A percentile compares a stretch with the other conserved stretches of the same genome.
phyloP scores from a whole-genome alignment of 225 moss, liverwort and hornwort species.

The Ulota crispa region DNA sequence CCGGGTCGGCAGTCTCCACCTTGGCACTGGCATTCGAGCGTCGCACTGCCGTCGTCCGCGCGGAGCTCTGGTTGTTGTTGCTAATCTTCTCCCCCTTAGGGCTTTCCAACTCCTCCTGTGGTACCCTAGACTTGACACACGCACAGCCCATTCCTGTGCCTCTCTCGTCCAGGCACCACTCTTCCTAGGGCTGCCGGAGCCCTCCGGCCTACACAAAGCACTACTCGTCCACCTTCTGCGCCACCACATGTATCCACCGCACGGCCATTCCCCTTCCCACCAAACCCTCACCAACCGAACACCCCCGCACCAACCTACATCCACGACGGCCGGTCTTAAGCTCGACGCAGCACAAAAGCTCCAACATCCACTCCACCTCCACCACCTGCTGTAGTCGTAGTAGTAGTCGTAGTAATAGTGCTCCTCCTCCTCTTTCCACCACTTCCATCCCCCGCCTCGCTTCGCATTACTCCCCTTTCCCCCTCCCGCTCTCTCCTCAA shows the following conservation, averaged over 20 bases:
- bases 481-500: not conserved
- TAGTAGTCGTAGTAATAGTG: not conserved
- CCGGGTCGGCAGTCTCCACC: constrained; percentile 76
- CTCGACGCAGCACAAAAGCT: not conserved
- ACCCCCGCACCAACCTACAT: constrained; percentile 7
- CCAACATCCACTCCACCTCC: constrained; percentile 30
- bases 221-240: constrained; percentile 38
- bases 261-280: constrained; percentile 41
- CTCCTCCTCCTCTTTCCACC: constrained; percentile 9
- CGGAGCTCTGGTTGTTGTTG: constrained; percentile 38
- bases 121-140: constrained; percentile 73
- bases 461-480: constrained; percentile 33
- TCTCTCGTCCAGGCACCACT: constrained; percentile 27
- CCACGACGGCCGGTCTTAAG: not conserved
- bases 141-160: constrained; percentile 88
- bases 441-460: constrained; percentile 36
- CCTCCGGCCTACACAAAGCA: constrained; percentile 40
- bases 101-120: constrained; percentile 78
- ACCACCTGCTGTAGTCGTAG: not conserved
- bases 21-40: constrained; percentile 70
- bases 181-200: constrained; percentile 37
- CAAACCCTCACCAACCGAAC: constrained; percentile 12
- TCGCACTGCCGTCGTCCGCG: constrained; percentile 61
- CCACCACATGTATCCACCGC: constrained; percentile 40
- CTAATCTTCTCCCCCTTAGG: constrained; percentile 74